Evolutionary conservation across 441 rosid species (phyloP).

Genomic region (Pelargonium myrrhifolium): DNA sequence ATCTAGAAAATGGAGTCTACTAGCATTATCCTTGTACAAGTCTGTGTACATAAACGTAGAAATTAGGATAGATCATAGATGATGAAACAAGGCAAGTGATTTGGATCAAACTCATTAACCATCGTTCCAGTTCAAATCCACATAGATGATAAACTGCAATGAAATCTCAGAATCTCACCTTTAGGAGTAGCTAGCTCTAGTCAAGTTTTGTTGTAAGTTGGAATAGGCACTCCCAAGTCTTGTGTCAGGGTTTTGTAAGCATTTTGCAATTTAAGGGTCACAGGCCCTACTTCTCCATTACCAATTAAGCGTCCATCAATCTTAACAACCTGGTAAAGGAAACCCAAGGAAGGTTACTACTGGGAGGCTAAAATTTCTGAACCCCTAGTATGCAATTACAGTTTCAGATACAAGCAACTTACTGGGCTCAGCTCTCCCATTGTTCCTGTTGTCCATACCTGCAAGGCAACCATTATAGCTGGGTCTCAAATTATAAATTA

Average conservation of each 20-base stretch:
- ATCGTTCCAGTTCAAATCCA: no score
- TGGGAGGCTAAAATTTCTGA: background rate
- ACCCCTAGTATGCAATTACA: background rate
- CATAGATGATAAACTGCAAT: no score
- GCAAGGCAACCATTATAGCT: constrained; percentile 12
- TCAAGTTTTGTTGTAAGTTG: constrained; percentile 33
- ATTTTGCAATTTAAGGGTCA: constrained; percentile 50
- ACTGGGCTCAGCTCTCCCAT: constrained; percentile 90
- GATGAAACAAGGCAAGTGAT: no score
- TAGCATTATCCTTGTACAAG: no score
- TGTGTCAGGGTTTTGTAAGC: constrained; percentile 55
- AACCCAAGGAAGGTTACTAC: background rate
- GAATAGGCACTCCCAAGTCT: constrained; percentile 67
- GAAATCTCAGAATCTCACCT: constrained; percentile 6
- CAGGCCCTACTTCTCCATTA: constrained; percentile 61
- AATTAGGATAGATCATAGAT: no score
- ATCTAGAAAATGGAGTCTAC: no score
- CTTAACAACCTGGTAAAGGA: constrained; percentile 46
- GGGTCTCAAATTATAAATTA: background rate
- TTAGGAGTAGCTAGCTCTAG: background rate
- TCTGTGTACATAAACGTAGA: no score
- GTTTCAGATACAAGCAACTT: constrained; percentile 18
- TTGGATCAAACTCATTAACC: no score
- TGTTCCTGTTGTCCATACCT: constrained; percentile 96
- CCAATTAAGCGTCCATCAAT: constrained; percentile 72